phyloP scores from a whole-genome alignment of 139 green algal species.

The Micromonas commoda region DNA sequence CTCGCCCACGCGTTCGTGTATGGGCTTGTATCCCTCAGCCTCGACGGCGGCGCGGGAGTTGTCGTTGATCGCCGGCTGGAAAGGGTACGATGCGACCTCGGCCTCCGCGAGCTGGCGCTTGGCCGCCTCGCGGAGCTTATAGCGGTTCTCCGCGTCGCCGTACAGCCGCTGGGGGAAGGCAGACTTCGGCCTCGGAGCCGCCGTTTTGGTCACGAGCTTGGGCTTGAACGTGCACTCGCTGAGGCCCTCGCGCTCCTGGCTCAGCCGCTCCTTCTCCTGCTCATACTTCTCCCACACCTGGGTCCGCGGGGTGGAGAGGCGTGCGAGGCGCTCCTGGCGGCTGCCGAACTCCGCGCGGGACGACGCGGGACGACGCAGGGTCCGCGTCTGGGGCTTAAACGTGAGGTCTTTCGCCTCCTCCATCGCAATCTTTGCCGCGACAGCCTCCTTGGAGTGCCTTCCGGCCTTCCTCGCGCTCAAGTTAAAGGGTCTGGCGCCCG shows the following conservation, averaged over 20 bases:
- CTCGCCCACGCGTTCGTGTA: constrained; percentile 16
- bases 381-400: background rate
- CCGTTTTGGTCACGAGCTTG: constrained; percentile 11
- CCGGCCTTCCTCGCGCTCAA: background rate
- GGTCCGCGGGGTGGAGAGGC: background rate
- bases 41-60: background rate
- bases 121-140: background rate
- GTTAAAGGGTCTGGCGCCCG: background rate
- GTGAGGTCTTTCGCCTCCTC: background rate
- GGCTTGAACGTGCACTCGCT: constrained; percentile 19
- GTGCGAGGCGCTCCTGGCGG: background rate
- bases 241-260: background rate
- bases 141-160: background rate
- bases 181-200: background rate
- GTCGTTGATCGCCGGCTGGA: background rate
- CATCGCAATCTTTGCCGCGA: background rate
- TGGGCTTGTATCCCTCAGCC: background rate
- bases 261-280: background rate
- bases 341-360: background rate
- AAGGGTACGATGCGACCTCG: background rate
- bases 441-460: background rate
- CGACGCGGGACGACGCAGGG: background rate
- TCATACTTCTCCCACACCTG: background rate
- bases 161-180: constrained; percentile 14
- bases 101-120: background rate